Percentiles rank a stretch among this genome's conserved stretches.
phyloP scores from a whole-genome alignment of 1,284 basidiomycete species.

The Taiwanofungus camphoratus region DNA sequence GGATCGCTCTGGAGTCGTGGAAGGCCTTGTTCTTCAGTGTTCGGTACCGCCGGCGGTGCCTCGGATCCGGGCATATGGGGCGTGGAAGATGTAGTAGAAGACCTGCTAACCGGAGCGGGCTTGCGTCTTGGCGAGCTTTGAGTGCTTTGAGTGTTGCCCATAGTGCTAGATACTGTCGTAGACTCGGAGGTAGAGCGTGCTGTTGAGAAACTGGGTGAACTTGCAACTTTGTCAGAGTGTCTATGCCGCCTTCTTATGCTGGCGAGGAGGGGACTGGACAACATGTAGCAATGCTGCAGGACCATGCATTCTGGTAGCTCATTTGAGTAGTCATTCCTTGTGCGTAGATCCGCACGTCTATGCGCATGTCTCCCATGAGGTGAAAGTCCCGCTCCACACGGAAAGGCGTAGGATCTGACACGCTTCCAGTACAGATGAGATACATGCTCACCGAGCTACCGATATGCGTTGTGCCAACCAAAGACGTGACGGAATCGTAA shows the following conservation, averaged over 20 bases:
- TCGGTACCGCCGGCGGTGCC: slow-evolving; percentile 1
- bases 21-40: background rate
- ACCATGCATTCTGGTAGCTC: background rate
- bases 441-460: too few relatives aligned
- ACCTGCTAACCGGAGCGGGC: background rate
- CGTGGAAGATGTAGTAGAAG: slow-evolving; percentile 6
- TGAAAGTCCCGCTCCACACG: background rate
- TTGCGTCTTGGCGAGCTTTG: slow-evolving; percentile 5
- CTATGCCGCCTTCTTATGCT: slow-evolving; percentile 3
- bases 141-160: slow-evolving; percentile 10
- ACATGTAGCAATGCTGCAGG: slow-evolving; percentile 4
- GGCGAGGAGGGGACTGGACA: slow-evolving; percentile 1
- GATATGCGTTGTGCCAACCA: too few relatives aligned
- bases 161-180: background rate
- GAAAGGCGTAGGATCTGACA: too few relatives aligned
- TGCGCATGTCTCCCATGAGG: background rate
- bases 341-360: background rate
- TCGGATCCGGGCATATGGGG: slow-evolving; percentile 7
- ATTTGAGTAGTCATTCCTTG: too few relatives aligned
- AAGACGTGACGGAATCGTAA: too few relatives aligned
- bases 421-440: background rate
- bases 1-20: background rate
- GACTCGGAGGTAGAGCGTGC: background rate
- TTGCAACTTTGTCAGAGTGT: slow-evolving; percentile 1
- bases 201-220: slow-evolving; percentile 4